Base-by-base conservation (phyloP, 805 yeast species). In the Ogataea degrootiae region DNA sequence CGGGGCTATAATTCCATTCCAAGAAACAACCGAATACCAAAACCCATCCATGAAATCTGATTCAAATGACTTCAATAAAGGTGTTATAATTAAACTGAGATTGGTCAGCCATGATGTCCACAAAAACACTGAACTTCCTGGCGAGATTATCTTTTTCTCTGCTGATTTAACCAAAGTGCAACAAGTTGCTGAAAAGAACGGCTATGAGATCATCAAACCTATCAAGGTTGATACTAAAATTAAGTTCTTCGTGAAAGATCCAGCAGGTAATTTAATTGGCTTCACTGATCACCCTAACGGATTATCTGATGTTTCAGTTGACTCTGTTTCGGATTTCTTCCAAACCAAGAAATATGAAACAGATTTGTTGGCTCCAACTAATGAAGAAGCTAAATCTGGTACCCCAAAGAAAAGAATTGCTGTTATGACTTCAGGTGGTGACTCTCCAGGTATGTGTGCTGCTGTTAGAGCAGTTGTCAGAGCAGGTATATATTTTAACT, bases 391-490 rank as follows among this genome's bases (percentile, higher is more conserved):
- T n/a, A 37, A 34, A 17, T 40, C 36, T 5, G 48, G 44, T 17
- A 11, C 45, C 15, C 37, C 45, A 31, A 53, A 50, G 47, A 64
- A 62, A 46, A 53, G 66, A 44, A 87, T 94, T 54, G 99, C 96
- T 5, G 94, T 94, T 43, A 90, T 94, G 92, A 94, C 98, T 6
- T 88, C 96, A 1, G 99, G 99, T 58, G 99, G 99, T 69, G 99
- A 94, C 65, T 87, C 98, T 45, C 99, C 95, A 31, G 99, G 99
- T 60, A 94, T 94, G 99, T 89, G 90, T 68, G 92, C 97, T 5
- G 87, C 84, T 26, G 99, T 94, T 7, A 77, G 99, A 53, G 96
- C 98, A 0, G 96, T 94, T 49, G 96, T 92, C 8, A 79, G 99
- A 59, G 81, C 97, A 2, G 96, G 96, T 52, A 88, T 94, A 54